Base-by-base conservation (phyloP, 2,329 filamentous ascomycete genomes). In the Sporothrix euskadiensis region DNA sequence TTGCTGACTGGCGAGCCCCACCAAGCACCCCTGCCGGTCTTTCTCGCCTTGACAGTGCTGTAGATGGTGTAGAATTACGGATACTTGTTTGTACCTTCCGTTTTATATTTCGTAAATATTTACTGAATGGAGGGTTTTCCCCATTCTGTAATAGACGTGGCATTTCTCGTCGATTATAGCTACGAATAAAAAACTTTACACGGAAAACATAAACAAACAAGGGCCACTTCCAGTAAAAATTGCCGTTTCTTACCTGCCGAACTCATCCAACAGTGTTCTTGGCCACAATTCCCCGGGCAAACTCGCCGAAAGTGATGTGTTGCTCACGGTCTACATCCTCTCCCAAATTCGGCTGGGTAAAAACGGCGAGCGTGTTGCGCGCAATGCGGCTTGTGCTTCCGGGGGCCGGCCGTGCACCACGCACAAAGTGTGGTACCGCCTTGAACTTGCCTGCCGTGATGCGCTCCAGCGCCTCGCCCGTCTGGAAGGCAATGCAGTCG, bases 401-500 rank as follows among this genome's bases (percentile, higher is more conserved):
- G 4, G 52, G 7, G 5, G 16, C 87, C 0, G 88, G 84, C 76
- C 88, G 86, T 4, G 92, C 90, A 0, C 94, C 95, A 76, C 91
- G 88, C 9, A 99, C 96, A 81, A 97, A 98, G 84, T 99, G 96
- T 77, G 96, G 95, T 75, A 98, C 96, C 0, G 96, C 96, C 82
- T 92, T 93, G 85, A 99, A 97, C 79, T 89, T 90, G 10, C 96
- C 96, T n/a, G 88, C 85, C 0, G 95, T 98, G 80, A 99, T 98
- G 73, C 93, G 86, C 83, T 98, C 92, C 69, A 99, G 85, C 0
- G 95, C 91, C 83, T 98, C 94, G 1, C 95, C 96, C 0, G 95
- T 99, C 85, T 99, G 95, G 81, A 99, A 99, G 0, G 93, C 96
- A 69, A 99, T 91, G 81, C 94, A 96, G 80, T 97, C 94, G 57